Base-by-base conservation (phyloP, 2,329 filamentous ascomycete genomes). In the Nannizziopsis arthrosporioides region DNA sequence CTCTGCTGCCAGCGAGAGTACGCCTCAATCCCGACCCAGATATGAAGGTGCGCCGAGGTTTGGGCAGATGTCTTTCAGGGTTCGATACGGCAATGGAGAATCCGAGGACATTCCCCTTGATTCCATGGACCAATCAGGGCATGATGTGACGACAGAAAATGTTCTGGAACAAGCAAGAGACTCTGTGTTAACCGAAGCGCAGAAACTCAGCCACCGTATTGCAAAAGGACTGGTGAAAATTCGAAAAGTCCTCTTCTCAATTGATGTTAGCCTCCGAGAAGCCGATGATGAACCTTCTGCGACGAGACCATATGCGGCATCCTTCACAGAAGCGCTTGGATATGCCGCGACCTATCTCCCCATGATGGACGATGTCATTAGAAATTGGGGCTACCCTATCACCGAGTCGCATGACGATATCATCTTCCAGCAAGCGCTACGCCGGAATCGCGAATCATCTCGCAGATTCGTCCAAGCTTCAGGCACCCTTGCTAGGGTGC, bases 391-490 rank as follows among this genome's bases (percentile, higher is more conserved):
- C 8, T 82, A 81, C 57, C 78, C 79, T 0, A 58, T 81, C 27
- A 71, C 78, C 47, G 77, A 78, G 4, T 62, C 65, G 9, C 61
- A 64, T 2, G 69, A 75, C 17, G 71, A 76, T 35, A 72, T 81
- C 9, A 58, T 64, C 9, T 59, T 76, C 5, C 76, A 82, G 55
- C 73, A 75, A 54, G 73, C 72, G 7, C 65, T 80, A 18, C 74
- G 77, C 30, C 69, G 70, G 27, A 70, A 75, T 53, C 73, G 78
- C 35, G 73, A 76, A 52, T 68, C 74, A 14, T 68, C 72, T 30
- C 73, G 75, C 59, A 71, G 77, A 49, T 82, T 81, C 57, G 73
- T 81, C 1, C 80, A 82, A 61, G 78, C 76, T 38, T 69, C 76
- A 34, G 80, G 78, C 19, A 76, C 74, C 2, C 61, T 82, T 14